These are phyloP conservation scores for Aureobasidium musti DNA, from an alignment of 2,329 filamentous ascomycete species.

Conservation along the genomic window DNA sequence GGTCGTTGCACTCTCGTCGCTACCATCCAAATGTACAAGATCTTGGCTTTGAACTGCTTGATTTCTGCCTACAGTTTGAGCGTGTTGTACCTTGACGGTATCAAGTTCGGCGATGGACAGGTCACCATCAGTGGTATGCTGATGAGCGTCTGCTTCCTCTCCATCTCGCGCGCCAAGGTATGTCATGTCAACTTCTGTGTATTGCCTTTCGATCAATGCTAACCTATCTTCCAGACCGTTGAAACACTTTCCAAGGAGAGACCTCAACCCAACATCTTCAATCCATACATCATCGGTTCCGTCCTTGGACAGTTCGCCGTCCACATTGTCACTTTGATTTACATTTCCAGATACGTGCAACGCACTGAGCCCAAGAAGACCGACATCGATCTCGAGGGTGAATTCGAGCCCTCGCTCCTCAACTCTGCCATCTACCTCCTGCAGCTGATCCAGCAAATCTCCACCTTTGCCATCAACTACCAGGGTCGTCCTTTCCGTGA, in stretches of 20 bases:
- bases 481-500: slow-evolving; percentile 98
- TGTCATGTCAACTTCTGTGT: slow-evolving; percentile 33
- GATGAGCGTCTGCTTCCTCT: slow-evolving; percentile 99
- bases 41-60: slow-evolving; percentile 93
- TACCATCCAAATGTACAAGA: slow-evolving; percentile 99
- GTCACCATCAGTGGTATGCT: slow-evolving; percentile 99
- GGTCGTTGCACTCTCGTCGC: slow-evolving; percentile 96
- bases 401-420: slow-evolving; percentile 88
- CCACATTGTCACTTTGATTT: slow-evolving; percentile 91
- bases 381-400: slow-evolving; percentile 86
- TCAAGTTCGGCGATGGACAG: slow-evolving; percentile 98
- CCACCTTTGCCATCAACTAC: slow-evolving; percentile 99
- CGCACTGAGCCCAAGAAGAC: slow-evolving; percentile 69
- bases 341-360: slow-evolving; percentile 87
- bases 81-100: slow-evolving; percentile 94
- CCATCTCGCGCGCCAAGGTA: slow-evolving; percentile 91
- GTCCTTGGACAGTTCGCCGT: slow-evolving; percentile 97
- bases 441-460: slow-evolving; percentile 98
- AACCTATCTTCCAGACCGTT: slow-evolving; percentile 62
- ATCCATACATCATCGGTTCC: slow-evolving; percentile 96
- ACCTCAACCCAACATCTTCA: slow-evolving; percentile 98
- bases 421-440: slow-evolving; percentile 97
- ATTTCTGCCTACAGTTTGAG: slow-evolving; percentile 97
- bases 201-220: slow-evolving; percentile 33
- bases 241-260: slow-evolving; percentile 95